Percentiles rank a stretch among this genome's conserved stretches.
phyloP scores from a whole-genome alignment of 192 early-diverging fungal species.

The Linnemannia exigua region DNA sequence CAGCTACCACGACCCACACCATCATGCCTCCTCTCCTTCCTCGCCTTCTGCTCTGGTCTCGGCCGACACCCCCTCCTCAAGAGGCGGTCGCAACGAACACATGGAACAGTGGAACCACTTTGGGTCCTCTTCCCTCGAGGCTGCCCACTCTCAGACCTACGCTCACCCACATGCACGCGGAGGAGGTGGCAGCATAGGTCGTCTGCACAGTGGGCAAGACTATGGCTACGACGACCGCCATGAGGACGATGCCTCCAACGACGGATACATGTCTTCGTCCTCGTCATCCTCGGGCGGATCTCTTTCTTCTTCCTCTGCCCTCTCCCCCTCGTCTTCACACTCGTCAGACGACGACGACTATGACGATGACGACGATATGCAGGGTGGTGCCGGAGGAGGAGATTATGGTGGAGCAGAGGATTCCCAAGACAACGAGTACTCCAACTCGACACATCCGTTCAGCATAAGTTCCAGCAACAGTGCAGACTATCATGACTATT shows the following conservation, averaged over 20 bases:
- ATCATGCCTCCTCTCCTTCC: conserved; percentile 43
- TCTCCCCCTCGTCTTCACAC: conserved; percentile 28
- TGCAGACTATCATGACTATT: conserved; percentile 12
- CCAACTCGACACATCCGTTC: neutral
- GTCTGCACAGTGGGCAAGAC: conserved; percentile 12
- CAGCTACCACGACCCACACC: conserved; percentile 32
- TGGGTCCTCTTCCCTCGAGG: conserved; percentile 15
- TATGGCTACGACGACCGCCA: conserved; percentile 17
- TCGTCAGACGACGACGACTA: conserved; percentile 39
- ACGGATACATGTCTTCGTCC: conserved; percentile 38
- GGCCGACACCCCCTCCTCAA: neutral
- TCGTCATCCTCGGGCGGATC: conserved; percentile 19
- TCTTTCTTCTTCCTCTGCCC: conserved; percentile 12
- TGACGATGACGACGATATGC: conserved; percentile 24
- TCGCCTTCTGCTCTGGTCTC: conserved; percentile 50
- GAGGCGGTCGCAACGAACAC: conserved; percentile 7
- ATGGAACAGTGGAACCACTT: conserved; percentile 47
- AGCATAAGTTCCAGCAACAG: neutral
- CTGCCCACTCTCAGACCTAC: neutral
- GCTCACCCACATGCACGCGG: conserved; percentile 19
- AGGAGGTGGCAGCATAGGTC: neutral
- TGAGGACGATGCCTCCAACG: conserved; percentile 19
- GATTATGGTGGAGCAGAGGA: conserved; percentile 9
- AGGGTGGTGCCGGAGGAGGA: conserved; percentile 10
- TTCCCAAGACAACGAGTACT: conserved; percentile 28